Evolutionary conservation across 768 basidiomycete species (phyloP), one percentile per base, ranked within the genome.

Genomic region (Termitomyces bulborhizus): DNA sequence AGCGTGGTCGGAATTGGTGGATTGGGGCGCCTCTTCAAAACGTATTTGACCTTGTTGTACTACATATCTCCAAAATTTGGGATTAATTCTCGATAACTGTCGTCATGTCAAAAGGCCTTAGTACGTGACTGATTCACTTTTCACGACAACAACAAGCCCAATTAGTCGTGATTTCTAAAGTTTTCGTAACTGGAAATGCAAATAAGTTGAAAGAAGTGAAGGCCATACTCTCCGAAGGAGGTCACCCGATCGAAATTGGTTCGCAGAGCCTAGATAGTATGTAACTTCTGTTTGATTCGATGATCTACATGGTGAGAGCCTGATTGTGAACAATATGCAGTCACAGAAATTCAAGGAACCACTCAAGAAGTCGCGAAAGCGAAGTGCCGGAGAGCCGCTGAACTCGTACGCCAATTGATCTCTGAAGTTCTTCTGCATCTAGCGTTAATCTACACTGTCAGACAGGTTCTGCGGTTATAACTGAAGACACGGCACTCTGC

Each of bases 401-500:
- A 95, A 66, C 70, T 89, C 59, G 90, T 90, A 49, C 34, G 79
- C 44, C 21, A 32, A 50, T 27, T 29, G 27, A 32, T 6, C 27
- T 12, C 1, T 18, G 6, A 54, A 44, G 4, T 29, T 34, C 37
- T 29, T 21, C 21, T 18, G 27, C 11, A 51, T 21, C n/a, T 8
- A 31, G 13, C 40, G n/a, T 46, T 60, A n/a, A 36, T 34, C 31
- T 12, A 29, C 31, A 32, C 12, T 18, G 27, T 34, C 56, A 80
- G 79, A 66, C 79, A 41, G 72, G 72, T 7, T 73, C 74, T 0
- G 76, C 80, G 13, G 80, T 79, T 53, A 77, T 82, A 62, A 93
- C 91, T 0, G 93, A 99, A 72, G 97, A 99, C 67, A 99, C 97
- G 0, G 93, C 97, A 0, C 80, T 99, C 6, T 91, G 88, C 61